These are phyloP conservation scores for Globisporangium alternatum DNA, from an alignment of 352 stramenopile genomes.

Conservation along the genomic window DNA sequence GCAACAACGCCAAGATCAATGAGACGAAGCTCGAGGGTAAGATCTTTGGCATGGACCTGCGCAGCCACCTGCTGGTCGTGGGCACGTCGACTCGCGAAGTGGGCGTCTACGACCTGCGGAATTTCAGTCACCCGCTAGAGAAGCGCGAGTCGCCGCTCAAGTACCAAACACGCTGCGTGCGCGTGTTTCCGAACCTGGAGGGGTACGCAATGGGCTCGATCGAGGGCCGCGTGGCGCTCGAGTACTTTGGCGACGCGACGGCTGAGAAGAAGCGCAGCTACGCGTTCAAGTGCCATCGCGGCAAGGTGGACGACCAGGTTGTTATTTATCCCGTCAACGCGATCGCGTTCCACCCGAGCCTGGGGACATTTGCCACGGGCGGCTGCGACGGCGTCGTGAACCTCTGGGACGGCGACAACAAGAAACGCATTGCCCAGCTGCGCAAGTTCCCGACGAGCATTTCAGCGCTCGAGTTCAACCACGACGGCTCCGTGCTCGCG, in stretches of 20 bases:
- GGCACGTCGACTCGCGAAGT: slow-evolving; percentile 52
- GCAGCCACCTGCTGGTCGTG: slow-evolving; percentile 54
- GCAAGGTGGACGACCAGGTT: slow-evolving; percentile 77
- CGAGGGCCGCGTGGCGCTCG: slow-evolving; percentile 95
- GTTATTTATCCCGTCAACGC: slow-evolving; percentile 95
- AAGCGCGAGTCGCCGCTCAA: slow-evolving; percentile 81
- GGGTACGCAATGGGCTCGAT: slow-evolving; percentile 94
- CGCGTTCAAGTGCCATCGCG: slow-evolving; percentile 98
- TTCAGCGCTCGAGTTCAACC: slow-evolving; percentile 92
- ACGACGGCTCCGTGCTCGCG: slow-evolving; percentile 91
- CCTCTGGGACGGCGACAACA: slow-evolving; percentile 94
- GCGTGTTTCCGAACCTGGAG: slow-evolving; percentile 60
- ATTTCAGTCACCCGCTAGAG: slow-evolving; percentile 59
- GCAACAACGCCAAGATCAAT: slow-evolving; percentile 45
- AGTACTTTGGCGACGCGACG: slow-evolving; percentile 88
- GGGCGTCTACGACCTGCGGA: slow-evolving; percentile 84
- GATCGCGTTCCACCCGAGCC: slow-evolving; percentile 94
- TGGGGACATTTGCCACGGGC: slow-evolving; percentile 94
- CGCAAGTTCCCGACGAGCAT: slow-evolving; percentile 86
- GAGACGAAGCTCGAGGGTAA: slow-evolving; percentile 44
- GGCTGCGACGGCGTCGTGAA: slow-evolving; percentile 93
- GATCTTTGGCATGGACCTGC: slow-evolving; percentile 66
- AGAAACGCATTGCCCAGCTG: slow-evolving; percentile 93
- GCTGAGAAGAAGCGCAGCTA: slow-evolving; percentile 82
- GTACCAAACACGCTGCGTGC: slow-evolving; percentile 90